These are phyloP conservation scores for Pleurostoma richardsiae DNA, from an alignment of 2,329 filamentous ascomycete species.

Conservation along the genomic window DNA sequence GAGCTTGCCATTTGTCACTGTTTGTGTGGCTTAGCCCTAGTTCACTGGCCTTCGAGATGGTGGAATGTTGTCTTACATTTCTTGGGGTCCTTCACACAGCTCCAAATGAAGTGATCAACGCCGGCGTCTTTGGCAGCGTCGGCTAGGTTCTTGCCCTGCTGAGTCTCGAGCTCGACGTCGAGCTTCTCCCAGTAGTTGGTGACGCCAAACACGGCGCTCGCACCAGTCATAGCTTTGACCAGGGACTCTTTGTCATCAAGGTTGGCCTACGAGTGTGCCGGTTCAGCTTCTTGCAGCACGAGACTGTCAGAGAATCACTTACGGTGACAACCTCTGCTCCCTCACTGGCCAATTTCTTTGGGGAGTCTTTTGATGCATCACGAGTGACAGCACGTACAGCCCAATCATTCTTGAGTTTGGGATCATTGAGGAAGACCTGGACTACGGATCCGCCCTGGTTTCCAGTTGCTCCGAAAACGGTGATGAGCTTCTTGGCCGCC, in stretches of 20 bases:
- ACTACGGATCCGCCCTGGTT: conserved; percentile 56
- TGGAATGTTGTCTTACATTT: conserved; percentile 22
- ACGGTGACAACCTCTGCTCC: conserved; percentile 46
- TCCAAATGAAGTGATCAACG: conserved; percentile 38
- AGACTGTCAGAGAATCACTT: conserved; percentile 11
- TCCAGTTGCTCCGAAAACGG: conserved; percentile 55
- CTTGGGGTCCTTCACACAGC: conserved; percentile 32
- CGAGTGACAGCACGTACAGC: conserved; percentile 52
- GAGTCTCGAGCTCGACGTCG: conserved; percentile 31
- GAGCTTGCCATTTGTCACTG: conserved; percentile 33
- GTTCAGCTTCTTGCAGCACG: neutral
- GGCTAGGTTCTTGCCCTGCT: conserved; percentile 42
- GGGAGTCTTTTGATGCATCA: conserved; percentile 32
- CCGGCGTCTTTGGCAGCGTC: conserved; percentile 37
- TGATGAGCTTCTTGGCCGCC: conserved; percentile 35
- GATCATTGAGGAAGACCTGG: conserved; percentile 26
- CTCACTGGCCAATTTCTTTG: conserved; percentile 34
- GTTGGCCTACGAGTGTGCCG: conserved; percentile 31
- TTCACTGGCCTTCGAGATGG: no score
- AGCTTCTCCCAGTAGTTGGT: conserved; percentile 46
- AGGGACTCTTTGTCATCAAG: conserved; percentile 39
- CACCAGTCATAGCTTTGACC: conserved; percentile 34
- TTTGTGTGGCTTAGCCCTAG: neutral
- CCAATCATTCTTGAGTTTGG: conserved; percentile 40
- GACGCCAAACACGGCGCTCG: conserved; percentile 44